Base-by-base conservation (phyloP, 768 basidiomycete genomes). In the Suillus bovinus region DNA sequence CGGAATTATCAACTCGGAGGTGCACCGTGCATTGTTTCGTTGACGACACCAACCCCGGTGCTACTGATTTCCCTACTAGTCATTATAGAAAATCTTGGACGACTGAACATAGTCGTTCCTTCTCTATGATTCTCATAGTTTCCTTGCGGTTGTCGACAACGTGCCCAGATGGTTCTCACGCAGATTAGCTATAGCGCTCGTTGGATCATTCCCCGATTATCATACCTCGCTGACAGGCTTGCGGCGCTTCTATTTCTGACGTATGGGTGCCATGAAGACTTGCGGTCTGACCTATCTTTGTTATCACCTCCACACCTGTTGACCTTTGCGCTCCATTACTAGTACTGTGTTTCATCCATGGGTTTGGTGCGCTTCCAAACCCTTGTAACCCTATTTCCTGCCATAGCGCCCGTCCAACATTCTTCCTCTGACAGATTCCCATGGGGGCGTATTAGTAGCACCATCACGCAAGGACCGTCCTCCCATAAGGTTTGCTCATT, bases 211-310 rank as follows among this genome's bases (percentile, higher is more conserved):
- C 33, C 33, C 33, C 33, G n/a, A n/a, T n/a, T n/a, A n/a, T n/a
- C n/a, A n/a, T n/a, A 33, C 31, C 31, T 33, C 1, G 31, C 31
- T 33, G 33, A 33, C 9, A 33, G 8, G 33, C 20, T 22, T 11
- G 34, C 4, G 29, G 58, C 49, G 8, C 10, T 53, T 59, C 27
- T 47, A 55, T 59, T 56, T 36, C 24, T 27, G 22, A 59, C 31
- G 11, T 3, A 7, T 58, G 17, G 11, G 17, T 20, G 17, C 9
- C 17, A 20, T 24, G 33, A n/a, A 33, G 49, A 50, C 49, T 34
- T 31, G 27, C 0, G 29, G n/a, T n/a, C n/a, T 56, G 49, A 14
- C 33, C 58, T 42, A 59, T 54, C 49, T 59, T 59, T 59, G 29
- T 34, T 59, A 59, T 47, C 49, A 29, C 24, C 16, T n/a, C 46